These are phyloP conservation scores for Uromyces viciae-fabae DNA, from an alignment of 1,284 basidiomycete species.

Conservation along the genomic window DNA sequence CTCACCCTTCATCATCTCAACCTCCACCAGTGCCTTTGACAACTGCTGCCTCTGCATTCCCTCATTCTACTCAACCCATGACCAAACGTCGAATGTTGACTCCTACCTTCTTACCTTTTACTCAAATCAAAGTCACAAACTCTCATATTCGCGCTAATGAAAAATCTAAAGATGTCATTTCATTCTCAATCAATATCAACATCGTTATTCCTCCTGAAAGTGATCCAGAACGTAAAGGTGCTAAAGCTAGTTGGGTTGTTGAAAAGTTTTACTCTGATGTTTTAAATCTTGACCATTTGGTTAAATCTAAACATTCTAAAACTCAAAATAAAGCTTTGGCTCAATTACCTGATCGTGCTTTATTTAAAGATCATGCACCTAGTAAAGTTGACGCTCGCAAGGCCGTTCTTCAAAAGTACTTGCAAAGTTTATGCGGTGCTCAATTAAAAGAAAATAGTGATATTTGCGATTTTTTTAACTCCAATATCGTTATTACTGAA, in stretches of 20 bases:
- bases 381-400: slow-evolving; percentile 92
- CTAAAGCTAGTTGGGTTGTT: slow-evolving; percentile 72
- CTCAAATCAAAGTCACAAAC: slow-evolving; percentile 51
- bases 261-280: slow-evolving; percentile 93
- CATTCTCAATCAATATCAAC: slow-evolving; percentile 65
- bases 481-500: slow-evolving; percentile 64
- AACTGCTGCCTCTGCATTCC: not conserved
- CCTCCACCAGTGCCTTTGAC: not conserved
- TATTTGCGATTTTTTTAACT: slow-evolving; percentile 78
- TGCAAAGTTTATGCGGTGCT: slow-evolving; percentile 73
- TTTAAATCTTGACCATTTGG: slow-evolving; percentile 67
- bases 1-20: slow-evolving; percentile 3
- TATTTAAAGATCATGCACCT: slow-evolving; percentile 95
- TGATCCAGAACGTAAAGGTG: slow-evolving; percentile 56
- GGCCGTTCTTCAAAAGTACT: slow-evolving; percentile 77
- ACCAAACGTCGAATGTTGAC: slow-evolving; percentile 49
- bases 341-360: slow-evolving; percentile 77
- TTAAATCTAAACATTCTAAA: slow-evolving; percentile 64
- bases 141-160: slow-evolving; percentile 79
- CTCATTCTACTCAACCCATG: slow-evolving; percentile 30
- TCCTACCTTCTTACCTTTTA: slow-evolving; percentile 49
- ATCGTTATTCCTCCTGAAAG: slow-evolving; percentile 56
- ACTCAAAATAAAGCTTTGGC: slow-evolving; percentile 70
- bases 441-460: slow-evolving; percentile 84
- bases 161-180: slow-evolving; percentile 77